A percentile compares a stretch with the other conserved stretches of the same genome.
Evolutionary conservation across 306 rosid genomes (phyloP).

Genomic region (Vigna radiata): DNA sequence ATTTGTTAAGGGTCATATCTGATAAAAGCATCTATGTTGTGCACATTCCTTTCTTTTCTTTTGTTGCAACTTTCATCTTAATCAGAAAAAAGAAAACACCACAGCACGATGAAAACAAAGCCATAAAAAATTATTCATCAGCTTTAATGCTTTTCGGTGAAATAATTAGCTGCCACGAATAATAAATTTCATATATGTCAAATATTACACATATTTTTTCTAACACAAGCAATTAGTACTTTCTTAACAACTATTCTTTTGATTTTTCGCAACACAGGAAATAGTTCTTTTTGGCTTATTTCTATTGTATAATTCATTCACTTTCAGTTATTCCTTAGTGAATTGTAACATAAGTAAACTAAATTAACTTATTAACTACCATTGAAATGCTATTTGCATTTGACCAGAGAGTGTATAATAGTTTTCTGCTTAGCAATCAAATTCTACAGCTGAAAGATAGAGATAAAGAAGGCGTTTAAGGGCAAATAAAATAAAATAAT

Average conservation of each 20-base stretch:
- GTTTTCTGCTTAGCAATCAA: constrained; percentile 42
- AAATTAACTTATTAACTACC: constrained; percentile 43
- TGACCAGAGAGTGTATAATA: constrained; percentile 21
- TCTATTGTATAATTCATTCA: constrained; percentile 32
- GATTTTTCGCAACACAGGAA: constrained; percentile 45
- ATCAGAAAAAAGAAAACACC: too few relatives aligned
- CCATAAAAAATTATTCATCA: constrained; percentile 16
- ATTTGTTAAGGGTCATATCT: too few relatives aligned
- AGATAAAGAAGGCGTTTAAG: constrained; percentile 42
- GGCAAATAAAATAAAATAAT: constrained; percentile 37
- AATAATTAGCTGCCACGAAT: constrained; percentile 53
- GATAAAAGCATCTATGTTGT: too few relatives aligned
- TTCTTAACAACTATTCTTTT: constrained; percentile 53
- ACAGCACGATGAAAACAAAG: too few relatives aligned
- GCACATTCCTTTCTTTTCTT: too few relatives aligned
- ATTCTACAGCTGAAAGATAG: constrained; percentile 51
- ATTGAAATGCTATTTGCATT: constrained; percentile 31
- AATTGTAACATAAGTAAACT: constrained; percentile 14
- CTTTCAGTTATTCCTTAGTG: constrained; percentile 8
- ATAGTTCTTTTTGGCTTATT: constrained; percentile 34
- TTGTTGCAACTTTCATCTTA: too few relatives aligned
- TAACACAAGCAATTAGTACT: constrained; percentile 53
- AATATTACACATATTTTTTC: constrained; percentile 45
- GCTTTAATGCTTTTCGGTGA: constrained; percentile 46
- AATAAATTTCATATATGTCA: constrained; percentile 52